A percentile compares a stretch with the other conserved stretches of the same genome.
Conservation (phyloP, 2,329 filamentous ascomycete species). For the Pseudophaeomoniella oleicola region DNA sequence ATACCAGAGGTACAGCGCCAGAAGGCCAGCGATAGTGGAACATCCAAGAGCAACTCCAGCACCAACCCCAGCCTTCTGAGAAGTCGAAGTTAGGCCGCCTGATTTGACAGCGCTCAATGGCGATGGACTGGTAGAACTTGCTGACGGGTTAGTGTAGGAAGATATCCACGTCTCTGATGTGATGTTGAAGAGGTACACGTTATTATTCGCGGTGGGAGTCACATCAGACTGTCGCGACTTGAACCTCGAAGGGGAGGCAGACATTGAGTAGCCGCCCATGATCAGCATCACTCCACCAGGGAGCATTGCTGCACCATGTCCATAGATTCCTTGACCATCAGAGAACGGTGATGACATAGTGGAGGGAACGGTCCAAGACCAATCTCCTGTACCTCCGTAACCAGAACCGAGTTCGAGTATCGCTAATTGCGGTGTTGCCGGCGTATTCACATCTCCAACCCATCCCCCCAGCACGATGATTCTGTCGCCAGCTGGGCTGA, state of each 20-base stretch:
- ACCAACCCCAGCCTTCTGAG: slow-evolving; percentile 44
- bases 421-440: slow-evolving; percentile 69
- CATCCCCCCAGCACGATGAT: slow-evolving; percentile 78
- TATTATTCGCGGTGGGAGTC: slow-evolving; percentile 22
- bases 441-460: slow-evolving; percentile 65
- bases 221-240: slow-evolving; percentile 20
- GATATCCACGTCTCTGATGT: slow-evolving; percentile 45
- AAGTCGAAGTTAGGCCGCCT: slow-evolving; percentile 6
- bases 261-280: slow-evolving; percentile 41
- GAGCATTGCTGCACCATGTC: slow-evolving; percentile 47
- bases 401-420: slow-evolving; percentile 61
- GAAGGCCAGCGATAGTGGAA: slow-evolving; percentile 31
- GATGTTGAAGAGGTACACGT: slow-evolving; percentile 44
- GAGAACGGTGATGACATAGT: slow-evolving; percentile 23
- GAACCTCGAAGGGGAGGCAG: slow-evolving; percentile 18
- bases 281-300: slow-evolving; percentile 48
- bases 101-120: slow-evolving; percentile 14
- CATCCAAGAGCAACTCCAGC: slow-evolving; percentile 52
- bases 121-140: slow-evolving; percentile 9
- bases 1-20: slow-evolving; percentile 35
- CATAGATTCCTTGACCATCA: slow-evolving; percentile 38
- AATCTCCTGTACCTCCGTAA: slow-evolving; percentile 41
- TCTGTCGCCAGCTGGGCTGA: slow-evolving; percentile 64
- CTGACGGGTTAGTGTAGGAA: slow-evolving; percentile 37
- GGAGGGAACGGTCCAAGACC: slow-evolving; percentile 28